phyloP scores from a whole-genome alignment of 345 rosid genomes.

The Citropsis articulata region DNA sequence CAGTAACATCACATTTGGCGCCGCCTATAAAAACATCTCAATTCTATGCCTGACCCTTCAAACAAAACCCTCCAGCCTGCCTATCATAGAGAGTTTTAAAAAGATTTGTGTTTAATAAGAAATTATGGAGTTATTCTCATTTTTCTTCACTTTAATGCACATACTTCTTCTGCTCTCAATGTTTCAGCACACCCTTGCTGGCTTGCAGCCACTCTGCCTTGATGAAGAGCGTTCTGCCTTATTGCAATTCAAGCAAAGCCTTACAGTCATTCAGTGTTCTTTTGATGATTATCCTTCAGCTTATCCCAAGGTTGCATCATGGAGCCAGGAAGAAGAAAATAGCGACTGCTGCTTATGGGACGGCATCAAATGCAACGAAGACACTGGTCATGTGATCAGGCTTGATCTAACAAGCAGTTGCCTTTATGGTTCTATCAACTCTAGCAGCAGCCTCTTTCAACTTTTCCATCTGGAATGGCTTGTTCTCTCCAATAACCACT shows the following conservation, averaged over 20 bases:
- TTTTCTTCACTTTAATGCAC: not conserved
- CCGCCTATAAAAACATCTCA: not conserved
- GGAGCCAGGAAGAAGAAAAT: not conserved
- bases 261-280: not conserved
- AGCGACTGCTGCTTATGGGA: slow-evolving; percentile 27
- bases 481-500: not conserved
- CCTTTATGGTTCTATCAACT: slow-evolving; percentile 4
- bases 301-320: not conserved
- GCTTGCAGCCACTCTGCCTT: slow-evolving; percentile 3
- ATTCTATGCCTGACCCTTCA: not conserved
- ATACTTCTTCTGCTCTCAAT: not conserved
- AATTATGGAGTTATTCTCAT: not conserved
- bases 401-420: slow-evolving; percentile 3
- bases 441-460: slow-evolving; percentile 3
- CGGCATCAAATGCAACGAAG: slow-evolving; percentile 14
- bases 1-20: not conserved
- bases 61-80: too few relatives aligned
- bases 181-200: not conserved
- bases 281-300: not conserved
- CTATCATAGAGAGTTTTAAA: too few relatives aligned
- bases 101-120: not conserved
- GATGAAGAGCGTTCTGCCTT: slow-evolving; percentile 16
- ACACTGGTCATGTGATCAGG: slow-evolving; percentile 6
- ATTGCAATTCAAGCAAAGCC: slow-evolving; percentile 23
- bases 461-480: slow-evolving; percentile 13